These are phyloP conservation scores for Fraxinus quadrangulata DNA, from an alignment of 257 asterid species.

Conservation along the genomic window DNA sequence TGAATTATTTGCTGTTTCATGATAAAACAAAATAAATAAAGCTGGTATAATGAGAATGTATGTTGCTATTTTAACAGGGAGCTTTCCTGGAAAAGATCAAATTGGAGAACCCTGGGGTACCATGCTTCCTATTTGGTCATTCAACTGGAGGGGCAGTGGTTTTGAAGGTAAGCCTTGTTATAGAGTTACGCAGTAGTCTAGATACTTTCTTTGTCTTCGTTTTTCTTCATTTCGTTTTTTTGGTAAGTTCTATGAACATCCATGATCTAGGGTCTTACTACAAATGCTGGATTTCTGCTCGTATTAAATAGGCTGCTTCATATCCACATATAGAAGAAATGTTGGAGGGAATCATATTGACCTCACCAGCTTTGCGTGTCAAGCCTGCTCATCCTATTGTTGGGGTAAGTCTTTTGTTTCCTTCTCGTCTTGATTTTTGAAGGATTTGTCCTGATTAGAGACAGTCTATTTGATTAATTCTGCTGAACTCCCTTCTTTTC, in stretches of 20 bases:
- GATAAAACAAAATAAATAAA: constrained; percentile 3
- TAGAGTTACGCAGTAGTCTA: not conserved
- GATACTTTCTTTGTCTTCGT: not conserved
- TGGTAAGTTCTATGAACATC: not conserved
- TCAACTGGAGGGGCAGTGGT: constrained; percentile 99
- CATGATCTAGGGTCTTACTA: constrained; percentile 11
- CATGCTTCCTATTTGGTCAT: constrained; percentile 96
- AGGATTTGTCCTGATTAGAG: not conserved
- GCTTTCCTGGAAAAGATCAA: constrained; percentile 75
- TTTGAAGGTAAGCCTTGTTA: constrained; percentile 61
- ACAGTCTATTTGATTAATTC: not conserved
- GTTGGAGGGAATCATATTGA: constrained; percentile 90
- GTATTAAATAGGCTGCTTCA: constrained; percentile 69
- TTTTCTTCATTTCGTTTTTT: not conserved
- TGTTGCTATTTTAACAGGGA: constrained; percentile 45
- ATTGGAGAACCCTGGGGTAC: constrained; percentile 71
- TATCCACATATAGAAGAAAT: constrained; percentile 70
- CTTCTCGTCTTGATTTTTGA: constrained; percentile 18
- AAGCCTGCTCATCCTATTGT: constrained; percentile 97
- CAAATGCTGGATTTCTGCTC: constrained; percentile 22
- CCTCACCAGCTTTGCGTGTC: constrained; percentile 98
- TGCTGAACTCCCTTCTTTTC: not conserved
- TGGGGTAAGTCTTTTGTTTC: constrained; percentile 58
- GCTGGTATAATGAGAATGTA: constrained; percentile 13
- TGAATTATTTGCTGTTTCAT: not conserved